phyloP scores from a whole-genome alignment of 192 early-diverging fungal genomes.

The Entomortierella lignicola region DNA sequence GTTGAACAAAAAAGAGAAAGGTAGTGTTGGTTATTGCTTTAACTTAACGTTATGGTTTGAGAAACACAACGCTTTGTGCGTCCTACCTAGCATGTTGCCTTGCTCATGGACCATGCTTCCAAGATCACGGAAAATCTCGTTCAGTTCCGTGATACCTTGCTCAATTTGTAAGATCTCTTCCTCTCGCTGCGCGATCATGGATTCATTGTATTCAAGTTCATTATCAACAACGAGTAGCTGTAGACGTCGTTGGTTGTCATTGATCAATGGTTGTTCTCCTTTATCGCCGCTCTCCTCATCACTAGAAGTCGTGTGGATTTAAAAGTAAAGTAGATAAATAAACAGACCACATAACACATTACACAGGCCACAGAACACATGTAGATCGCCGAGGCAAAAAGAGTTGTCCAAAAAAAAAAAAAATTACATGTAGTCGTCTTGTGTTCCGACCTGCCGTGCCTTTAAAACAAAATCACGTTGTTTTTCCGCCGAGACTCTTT shows the following conservation, averaged over 20 bases:
- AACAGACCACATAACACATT: neutral
- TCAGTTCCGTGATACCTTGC: conserved; percentile 92
- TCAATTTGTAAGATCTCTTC: conserved; percentile 93
- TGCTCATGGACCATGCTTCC: conserved; percentile 97
- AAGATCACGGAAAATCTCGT: conserved; percentile 97
- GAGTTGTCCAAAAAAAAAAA: neutral
- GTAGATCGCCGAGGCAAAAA: too few relatives aligned
- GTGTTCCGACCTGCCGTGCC: conserved; percentile 66
- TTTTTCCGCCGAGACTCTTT: conserved; percentile 85
- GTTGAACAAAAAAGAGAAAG: neutral
- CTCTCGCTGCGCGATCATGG: conserved; percentile 93
- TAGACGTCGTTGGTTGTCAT: conserved; percentile 64
- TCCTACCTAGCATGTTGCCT: conserved; percentile 85
- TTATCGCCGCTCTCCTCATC: conserved; percentile 56
- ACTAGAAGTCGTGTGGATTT: conserved; percentile 2
- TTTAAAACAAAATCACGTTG: conserved; percentile 87
- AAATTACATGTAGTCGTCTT: conserved; percentile 53
- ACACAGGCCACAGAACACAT: too few relatives aligned
- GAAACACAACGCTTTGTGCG: too few relatives aligned
- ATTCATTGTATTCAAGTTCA: conserved; percentile 95
- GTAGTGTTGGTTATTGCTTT: too few relatives aligned
- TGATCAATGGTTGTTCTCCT: conserved; percentile 71
- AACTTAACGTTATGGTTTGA: too few relatives aligned
- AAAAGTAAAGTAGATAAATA: neutral
- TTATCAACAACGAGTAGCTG: conserved; percentile 85